Evolutionary conservation across 2,329 filamentous ascomycete genomes (phyloP).

Genomic region (Rhinocladiella similis): DNA sequence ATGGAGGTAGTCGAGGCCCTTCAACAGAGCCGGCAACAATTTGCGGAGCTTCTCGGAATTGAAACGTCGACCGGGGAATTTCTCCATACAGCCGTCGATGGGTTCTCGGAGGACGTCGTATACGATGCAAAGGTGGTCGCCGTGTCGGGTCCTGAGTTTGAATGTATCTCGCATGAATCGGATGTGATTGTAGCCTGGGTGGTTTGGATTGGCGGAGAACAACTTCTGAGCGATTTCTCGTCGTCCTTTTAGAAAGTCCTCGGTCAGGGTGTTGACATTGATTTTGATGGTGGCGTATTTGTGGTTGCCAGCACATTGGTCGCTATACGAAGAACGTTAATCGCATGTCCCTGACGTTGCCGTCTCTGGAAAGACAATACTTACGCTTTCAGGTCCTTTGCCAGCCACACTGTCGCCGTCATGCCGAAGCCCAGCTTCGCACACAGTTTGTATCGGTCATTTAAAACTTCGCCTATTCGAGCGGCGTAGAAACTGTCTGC

Average conservation of each 20-base stretch:
- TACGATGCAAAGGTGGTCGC: slow-evolving; percentile 39
- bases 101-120: slow-evolving; percentile 42
- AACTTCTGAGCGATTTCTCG: slow-evolving; percentile 37
- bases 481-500: slow-evolving; percentile 41
- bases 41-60: slow-evolving; percentile 35
- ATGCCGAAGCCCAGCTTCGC: slow-evolving; percentile 45
- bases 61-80: slow-evolving; percentile 32
- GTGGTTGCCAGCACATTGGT: slow-evolving; percentile 16
- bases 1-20: slow-evolving; percentile 44
- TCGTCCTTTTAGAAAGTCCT: slow-evolving; percentile 27
- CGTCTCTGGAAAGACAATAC: neutral
- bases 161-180: slow-evolving; percentile 39
- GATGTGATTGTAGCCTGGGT: slow-evolving; percentile 37
- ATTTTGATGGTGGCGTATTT: slow-evolving; percentile 40
- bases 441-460: slow-evolving; percentile 39
- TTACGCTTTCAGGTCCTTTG: slow-evolving; percentile 36
- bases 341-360: neutral
- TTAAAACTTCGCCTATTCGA: slow-evolving; percentile 40
- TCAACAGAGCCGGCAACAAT: slow-evolving; percentile 39
- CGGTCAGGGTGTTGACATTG: slow-evolving; percentile 33
- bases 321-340: slow-evolving; percentile 9
- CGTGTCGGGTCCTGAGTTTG: slow-evolving; percentile 32
- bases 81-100: slow-evolving; percentile 37
- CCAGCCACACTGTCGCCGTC: slow-evolving; percentile 47
- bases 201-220: slow-evolving; percentile 33